Conservation (phyloP, 2,329 filamentous ascomycete species). For the Cytospora schulzeri region DNA sequence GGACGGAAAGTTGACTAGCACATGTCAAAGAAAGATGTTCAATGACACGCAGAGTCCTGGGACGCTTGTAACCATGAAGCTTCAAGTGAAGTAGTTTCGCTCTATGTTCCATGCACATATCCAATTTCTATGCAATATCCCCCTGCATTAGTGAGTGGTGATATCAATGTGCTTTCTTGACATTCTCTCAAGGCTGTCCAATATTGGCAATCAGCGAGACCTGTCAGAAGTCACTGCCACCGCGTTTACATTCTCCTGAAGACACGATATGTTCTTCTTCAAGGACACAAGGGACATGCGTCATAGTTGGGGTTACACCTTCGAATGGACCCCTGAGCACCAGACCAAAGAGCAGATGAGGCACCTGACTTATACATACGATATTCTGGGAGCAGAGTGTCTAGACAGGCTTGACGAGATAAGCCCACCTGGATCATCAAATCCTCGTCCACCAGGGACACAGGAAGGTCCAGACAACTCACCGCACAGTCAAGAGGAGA, state of each 20-base stretch:
- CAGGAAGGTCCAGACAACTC: neutral
- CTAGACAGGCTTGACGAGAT: slow-evolving; percentile 65
- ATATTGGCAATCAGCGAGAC: neutral
- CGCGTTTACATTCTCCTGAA: too few species aligned
- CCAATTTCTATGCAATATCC: neutral
- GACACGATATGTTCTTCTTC: slow-evolving; percentile 8
- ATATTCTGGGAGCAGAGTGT: slow-evolving; percentile 67
- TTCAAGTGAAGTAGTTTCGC: slow-evolving; percentile 7
- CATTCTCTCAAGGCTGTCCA: neutral
- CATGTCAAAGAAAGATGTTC: slow-evolving; percentile 3
- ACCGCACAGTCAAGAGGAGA: slow-evolving; percentile 30
- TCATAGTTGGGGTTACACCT: slow-evolving; percentile 63
- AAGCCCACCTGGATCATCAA: slow-evolving; percentile 44
- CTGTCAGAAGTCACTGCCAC: neutral
- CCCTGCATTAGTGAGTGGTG: neutral
- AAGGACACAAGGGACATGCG: slow-evolving; percentile 28
- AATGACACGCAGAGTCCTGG: slow-evolving; percentile 16
- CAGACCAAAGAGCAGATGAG: slow-evolving; percentile 59
- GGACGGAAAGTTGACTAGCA: neutral
- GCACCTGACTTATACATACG: slow-evolving; percentile 67
- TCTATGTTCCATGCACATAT: neutral
- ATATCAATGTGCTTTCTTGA: neutral
- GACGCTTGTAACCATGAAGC: neutral
- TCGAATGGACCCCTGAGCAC: slow-evolving; percentile 70
- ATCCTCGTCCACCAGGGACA: neutral